phyloP scores from a whole-genome alignment of 2,329 filamentous ascomycete species.

The Catunica adiposa region DNA sequence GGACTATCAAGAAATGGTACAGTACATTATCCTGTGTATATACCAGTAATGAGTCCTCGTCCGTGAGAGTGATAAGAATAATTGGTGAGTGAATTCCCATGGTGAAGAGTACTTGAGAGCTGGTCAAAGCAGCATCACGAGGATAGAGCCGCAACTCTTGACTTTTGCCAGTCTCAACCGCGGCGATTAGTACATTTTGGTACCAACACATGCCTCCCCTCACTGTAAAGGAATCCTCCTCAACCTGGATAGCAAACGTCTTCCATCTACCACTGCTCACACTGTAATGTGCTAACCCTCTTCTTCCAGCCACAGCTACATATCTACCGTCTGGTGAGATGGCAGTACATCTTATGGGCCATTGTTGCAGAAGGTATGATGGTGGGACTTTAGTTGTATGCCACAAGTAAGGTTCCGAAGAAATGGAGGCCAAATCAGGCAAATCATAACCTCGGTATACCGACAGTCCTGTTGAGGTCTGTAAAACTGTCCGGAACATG shows the following conservation, averaged over 20 bases:
- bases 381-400: constrained; percentile 77
- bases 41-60: constrained; percentile 84
- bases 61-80: constrained; percentile 77
- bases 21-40: constrained; percentile 95
- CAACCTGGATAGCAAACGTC: constrained; percentile 63
- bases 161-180: constrained; percentile 68
- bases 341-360: constrained; percentile 77
- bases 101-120: constrained; percentile 53
- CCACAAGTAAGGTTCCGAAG: constrained; percentile 87
- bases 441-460: constrained; percentile 88
- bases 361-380: constrained; percentile 74
- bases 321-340: constrained; percentile 88
- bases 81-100: constrained; percentile 70
- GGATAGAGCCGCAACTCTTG: constrained; percentile 89
- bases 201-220: constrained; percentile 98
- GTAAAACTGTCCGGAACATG: constrained; percentile 71
- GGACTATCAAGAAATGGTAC: constrained; percentile 83
- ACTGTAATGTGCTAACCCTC: constrained; percentile 89
- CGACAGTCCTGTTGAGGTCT: constrained; percentile 77
- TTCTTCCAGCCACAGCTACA: constrained; percentile 82
- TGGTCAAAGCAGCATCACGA: constrained; percentile 63
- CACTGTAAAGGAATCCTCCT: constrained; percentile 83
- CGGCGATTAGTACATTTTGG: constrained; percentile 83
- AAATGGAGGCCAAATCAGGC: constrained; percentile 77
- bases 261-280: constrained; percentile 91